A percentile compares a stretch with the other conserved stretches of the same genome.
Evolutionary conservation across 306 rosid species (phyloP).

Genomic region (Parietaria judaica): DNA sequence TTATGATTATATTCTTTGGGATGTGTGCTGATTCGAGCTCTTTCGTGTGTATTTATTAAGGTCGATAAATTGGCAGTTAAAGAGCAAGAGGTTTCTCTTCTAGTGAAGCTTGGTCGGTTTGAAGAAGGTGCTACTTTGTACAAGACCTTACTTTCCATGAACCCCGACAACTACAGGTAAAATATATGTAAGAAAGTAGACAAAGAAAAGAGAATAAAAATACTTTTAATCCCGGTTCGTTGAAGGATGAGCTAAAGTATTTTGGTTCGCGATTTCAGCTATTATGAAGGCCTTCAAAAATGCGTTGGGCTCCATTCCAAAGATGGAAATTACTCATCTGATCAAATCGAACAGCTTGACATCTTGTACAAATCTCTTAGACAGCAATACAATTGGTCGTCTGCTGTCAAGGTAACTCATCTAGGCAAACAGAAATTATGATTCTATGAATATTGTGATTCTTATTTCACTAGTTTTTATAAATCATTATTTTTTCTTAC

Average conservation of each 20-base stretch:
- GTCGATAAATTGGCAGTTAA: conserved; percentile 74
- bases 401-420: conserved; percentile 72
- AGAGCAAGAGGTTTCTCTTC: conserved; percentile 87
- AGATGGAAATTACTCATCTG: conserved; percentile 52
- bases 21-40: conserved; percentile 10
- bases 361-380: conserved; percentile 60
- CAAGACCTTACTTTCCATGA: conserved; percentile 65
- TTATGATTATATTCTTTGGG: not conserved
- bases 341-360: conserved; percentile 64
- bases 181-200: too few relatives aligned
- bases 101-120: conserved; percentile 69
- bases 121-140: conserved; percentile 67
- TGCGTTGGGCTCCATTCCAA: conserved; percentile 72
- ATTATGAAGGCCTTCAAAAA: conserved; percentile 89
- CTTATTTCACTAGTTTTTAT: not conserved
- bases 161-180: conserved; percentile 94
- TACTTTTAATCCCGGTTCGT: not conserved
- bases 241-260: conserved; percentile 10
- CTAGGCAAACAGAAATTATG: not conserved
- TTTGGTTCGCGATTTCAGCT: conserved; percentile 35
- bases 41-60: conserved; percentile 32
- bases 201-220: too few relatives aligned
- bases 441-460: not conserved
- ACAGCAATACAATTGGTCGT: conserved; percentile 80
- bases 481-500: not conserved